These are phyloP conservation scores for Salvia splendens DNA, from an alignment of 257 asterid genomes.

Conservation along the genomic window DNA sequence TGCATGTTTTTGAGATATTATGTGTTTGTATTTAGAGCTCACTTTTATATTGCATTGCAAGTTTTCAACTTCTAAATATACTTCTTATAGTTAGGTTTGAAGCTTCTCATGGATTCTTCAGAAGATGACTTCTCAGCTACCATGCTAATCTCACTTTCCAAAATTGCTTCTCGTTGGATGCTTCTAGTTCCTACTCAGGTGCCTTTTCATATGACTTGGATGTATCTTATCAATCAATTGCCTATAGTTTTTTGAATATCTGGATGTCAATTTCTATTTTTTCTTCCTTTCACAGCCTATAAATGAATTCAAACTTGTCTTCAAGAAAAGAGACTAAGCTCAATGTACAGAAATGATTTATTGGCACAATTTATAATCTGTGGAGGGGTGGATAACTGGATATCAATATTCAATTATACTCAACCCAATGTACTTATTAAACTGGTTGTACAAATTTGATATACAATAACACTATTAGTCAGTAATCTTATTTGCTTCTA, in stretches of 20 bases:
- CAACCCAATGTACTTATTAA: constrained; percentile 5
- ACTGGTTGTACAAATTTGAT: neutral
- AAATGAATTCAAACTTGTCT: constrained; percentile 13
- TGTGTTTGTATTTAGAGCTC: constrained; percentile 26
- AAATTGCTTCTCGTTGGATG: constrained; percentile 77
- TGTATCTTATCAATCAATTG: constrained; percentile 2
- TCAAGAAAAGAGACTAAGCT: constrained; percentile 13
- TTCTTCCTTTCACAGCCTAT: constrained; percentile 5
- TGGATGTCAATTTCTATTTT: neutral
- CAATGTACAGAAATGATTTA: neutral
- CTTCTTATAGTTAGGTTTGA: constrained; percentile 66
- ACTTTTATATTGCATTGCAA: constrained; percentile 7
- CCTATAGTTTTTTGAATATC: constrained; percentile 3
- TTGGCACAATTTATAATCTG: constrained; percentile 5
- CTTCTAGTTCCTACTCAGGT: constrained; percentile 76
- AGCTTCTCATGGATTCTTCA: constrained; percentile 62
- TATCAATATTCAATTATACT: constrained; percentile 19
- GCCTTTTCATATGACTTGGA: constrained; percentile 4
- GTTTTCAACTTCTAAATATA: constrained; percentile 30
- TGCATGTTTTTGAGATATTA: constrained; percentile 23
- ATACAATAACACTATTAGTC: neutral
- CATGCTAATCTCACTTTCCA: constrained; percentile 82
- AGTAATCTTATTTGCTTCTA: neutral
- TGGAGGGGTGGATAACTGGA: constrained; percentile 12
- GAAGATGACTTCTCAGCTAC: constrained; percentile 64